Evolutionary conservation across 2,329 filamentous ascomycete genomes (phyloP).

Genomic region (Arthrobotrys pseudoclavata): DNA sequence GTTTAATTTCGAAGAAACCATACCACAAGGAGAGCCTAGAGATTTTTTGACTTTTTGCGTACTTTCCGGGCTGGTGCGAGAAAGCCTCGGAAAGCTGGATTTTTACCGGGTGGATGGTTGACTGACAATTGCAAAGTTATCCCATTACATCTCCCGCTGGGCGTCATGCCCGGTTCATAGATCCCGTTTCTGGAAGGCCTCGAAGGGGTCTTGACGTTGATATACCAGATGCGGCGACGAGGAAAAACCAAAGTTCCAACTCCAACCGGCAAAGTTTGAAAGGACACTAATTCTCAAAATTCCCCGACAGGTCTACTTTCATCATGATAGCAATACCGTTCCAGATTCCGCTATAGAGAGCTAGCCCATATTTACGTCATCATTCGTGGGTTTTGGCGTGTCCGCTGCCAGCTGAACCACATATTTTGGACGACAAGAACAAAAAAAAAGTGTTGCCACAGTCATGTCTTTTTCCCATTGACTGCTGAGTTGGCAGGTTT

Average conservation of each 20-base stretch:
- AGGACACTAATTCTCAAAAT: slow-evolving; percentile 29
- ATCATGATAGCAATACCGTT: slow-evolving; percentile 32
- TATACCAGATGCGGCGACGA: slow-evolving; percentile 48
- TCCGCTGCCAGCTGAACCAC: slow-evolving; percentile 52
- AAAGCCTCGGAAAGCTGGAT: slow-evolving; percentile 11
- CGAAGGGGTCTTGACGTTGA: slow-evolving; percentile 58
- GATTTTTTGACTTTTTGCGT: slow-evolving; percentile 50
- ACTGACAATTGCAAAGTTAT: slow-evolving; percentile 47
- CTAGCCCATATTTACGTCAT: slow-evolving; percentile 53
- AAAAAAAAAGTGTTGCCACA: slow-evolving; percentile 54
- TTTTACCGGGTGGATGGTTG: slow-evolving; percentile 45
- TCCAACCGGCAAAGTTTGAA: slow-evolving; percentile 50
- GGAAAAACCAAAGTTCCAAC: slow-evolving; percentile 44
- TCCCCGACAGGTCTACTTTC: slow-evolving; percentile 35
- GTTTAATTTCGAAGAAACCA: slow-evolving; percentile 58
- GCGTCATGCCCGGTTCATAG: slow-evolving; percentile 50
- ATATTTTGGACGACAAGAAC: slow-evolving; percentile 24
- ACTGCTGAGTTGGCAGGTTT: neutral
- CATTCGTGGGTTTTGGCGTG: slow-evolving; percentile 1
- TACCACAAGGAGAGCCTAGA: slow-evolving; percentile 35
- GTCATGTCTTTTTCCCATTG: slow-evolving; percentile 31
- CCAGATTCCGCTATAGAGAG: slow-evolving; percentile 15
- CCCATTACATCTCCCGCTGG: slow-evolving; percentile 53
- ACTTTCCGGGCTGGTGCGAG: slow-evolving; percentile 54
- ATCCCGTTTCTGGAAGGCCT: slow-evolving; percentile 56